Evolutionary conservation across 2,329 filamentous ascomycete species (phyloP).

Genomic region (Trichoderma sp.): DNA sequence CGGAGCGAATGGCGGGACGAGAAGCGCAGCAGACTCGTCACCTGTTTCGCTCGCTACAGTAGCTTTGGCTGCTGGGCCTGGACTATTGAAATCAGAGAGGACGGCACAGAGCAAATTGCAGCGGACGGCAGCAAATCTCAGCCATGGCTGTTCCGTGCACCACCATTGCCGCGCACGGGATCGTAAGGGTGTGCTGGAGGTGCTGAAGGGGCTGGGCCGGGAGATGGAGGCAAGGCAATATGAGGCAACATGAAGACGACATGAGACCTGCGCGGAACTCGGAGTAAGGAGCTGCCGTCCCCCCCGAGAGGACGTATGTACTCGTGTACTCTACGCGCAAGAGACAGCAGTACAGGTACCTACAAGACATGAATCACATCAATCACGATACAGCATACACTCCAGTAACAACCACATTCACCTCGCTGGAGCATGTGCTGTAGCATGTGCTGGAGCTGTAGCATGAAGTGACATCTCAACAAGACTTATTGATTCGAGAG

Average conservation of each 20-base stretch:
- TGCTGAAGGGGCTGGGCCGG: neutral
- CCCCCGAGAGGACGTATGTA: neutral
- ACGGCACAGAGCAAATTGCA: neutral
- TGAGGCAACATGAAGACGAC: neutral
- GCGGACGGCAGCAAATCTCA: neutral
- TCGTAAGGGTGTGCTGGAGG: neutral
- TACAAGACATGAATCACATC: neutral
- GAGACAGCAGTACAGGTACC: neutral
- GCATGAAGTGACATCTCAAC: neutral
- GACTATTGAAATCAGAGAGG: neutral
- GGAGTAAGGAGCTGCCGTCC: slow-evolving; percentile 2
- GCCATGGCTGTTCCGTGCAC: neutral
- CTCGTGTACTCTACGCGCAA: neutral
- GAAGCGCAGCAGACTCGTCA: neutral
- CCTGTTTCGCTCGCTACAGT: neutral
- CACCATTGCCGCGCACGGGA: neutral
- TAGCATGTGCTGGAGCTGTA: neutral
- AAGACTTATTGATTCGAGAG: neutral
- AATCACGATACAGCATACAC: neutral
- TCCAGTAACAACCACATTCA: neutral
- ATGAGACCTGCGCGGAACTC: neutral
- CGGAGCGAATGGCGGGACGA: slow-evolving; percentile 12
- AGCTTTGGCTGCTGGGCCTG: neutral
- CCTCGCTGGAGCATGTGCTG: neutral
- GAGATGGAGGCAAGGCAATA: neutral